Base-by-base conservation (phyloP, 768 basidiomycete species). In the Mycena alexandri region DNA sequence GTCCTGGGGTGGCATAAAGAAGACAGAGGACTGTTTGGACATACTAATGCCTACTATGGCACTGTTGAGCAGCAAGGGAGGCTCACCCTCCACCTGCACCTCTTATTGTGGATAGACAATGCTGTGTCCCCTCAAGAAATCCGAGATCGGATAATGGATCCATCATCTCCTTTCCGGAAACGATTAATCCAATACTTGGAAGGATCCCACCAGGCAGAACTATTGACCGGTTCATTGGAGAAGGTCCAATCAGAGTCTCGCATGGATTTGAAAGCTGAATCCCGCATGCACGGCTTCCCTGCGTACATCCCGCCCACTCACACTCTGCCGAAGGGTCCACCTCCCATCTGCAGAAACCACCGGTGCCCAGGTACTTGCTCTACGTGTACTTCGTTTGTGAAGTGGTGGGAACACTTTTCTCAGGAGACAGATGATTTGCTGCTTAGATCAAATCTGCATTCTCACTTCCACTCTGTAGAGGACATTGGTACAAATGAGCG, bases 11-110 rank as follows among this genome's bases (percentile, higher is more conserved):
- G 73, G 57, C 69, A 66, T 53, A 46, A 34, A 6, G 21, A 53
- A 1, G 29, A 69, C 9, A 3, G 38, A 0, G 79, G 78, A 0
- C 16, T 79, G 9, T 80, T 69, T 63, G 78, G 80, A 8, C n/a
- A 70, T 0, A 76, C 79, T 16, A 13, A 54, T 1, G 78, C 72
- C 0, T 81, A 79, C 65, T 78, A 77, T 74, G 76, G 75, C 7
- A 74, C 72, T 2, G 75, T 80, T 54, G 81, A 82, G 61, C 74
- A 78, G 62, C 81, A 83, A 70, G 81, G 81, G 0, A 51, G 75
- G 4, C 57, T 80, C 0, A 81, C 79, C 0, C 55, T 84, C 4
- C 83, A 84, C 71, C 46, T 81, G 1, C 81, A 83, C 65, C 29
- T 80, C 41, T 43, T 83, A 2, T 21, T 82, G 1, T 84, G 81